Evolutionary conservation across 1,284 basidiomycete genomes (phyloP).

Genomic region (Ganoderma resinaceum): DNA sequence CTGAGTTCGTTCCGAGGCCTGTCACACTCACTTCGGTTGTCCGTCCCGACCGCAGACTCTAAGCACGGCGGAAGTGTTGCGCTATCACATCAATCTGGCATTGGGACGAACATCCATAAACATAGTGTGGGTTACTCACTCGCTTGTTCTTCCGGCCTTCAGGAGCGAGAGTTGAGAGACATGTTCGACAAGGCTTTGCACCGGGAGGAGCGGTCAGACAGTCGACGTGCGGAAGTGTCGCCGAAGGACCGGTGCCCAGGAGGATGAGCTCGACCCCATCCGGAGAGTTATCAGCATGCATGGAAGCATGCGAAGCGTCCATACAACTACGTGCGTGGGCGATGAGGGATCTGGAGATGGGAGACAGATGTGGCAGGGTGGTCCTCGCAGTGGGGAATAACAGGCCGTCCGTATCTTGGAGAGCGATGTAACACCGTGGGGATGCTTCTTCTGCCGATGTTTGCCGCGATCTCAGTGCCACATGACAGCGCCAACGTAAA

Average conservation of each 20-base stretch:
- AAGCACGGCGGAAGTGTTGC: constrained; percentile 77
- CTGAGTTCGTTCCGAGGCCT: not conserved
- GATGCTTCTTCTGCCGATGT: too few relatives aligned
- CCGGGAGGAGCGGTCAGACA: constrained; percentile 67
- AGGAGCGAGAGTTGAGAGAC: constrained; percentile 65
- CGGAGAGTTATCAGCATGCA: too few relatives aligned
- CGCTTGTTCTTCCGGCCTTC: constrained; percentile 79
- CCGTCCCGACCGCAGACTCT: constrained; percentile 60
- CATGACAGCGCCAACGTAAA: too few relatives aligned
- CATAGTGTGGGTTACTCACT: constrained; percentile 26
- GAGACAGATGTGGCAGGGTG: too few relatives aligned
- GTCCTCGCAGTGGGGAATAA: too few relatives aligned
- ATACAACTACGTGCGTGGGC: too few relatives aligned
- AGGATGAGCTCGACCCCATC: constrained; percentile 65
- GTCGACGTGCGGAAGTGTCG: constrained; percentile 67
- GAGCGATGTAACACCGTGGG: too few relatives aligned
- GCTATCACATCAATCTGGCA: constrained; percentile 30
- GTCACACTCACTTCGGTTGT: constrained; percentile 54
- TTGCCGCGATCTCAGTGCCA: too few relatives aligned
- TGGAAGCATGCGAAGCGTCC: too few relatives aligned
- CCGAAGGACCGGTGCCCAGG: constrained; percentile 79
- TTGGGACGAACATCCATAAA: not conserved
- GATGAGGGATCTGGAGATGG: too few relatives aligned
- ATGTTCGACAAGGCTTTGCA: constrained; percentile 62
- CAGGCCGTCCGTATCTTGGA: too few relatives aligned